Evolutionary conservation across 768 basidiomycete genomes (phyloP).

Genomic region (Agrocybe chaxingu): DNA sequence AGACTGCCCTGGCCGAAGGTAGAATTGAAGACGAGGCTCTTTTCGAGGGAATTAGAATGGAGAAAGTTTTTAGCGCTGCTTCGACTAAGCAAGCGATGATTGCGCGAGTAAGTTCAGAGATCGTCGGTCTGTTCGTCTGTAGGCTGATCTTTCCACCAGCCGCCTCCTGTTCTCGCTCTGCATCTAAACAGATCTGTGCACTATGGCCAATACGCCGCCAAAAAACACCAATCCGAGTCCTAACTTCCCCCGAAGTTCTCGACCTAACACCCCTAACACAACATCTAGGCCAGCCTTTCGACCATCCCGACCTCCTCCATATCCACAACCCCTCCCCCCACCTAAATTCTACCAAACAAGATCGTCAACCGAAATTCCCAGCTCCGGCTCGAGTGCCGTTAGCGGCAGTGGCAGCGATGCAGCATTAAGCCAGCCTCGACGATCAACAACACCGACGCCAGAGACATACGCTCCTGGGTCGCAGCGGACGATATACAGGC

Average conservation of each 20-base stretch:
- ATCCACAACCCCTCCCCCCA: slow-evolving; percentile 55
- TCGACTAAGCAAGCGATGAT: slow-evolving; percentile 93
- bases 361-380: not conserved
- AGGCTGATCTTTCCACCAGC: slow-evolving; percentile 35
- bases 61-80: slow-evolving; percentile 68
- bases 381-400: slow-evolving; percentile 5
- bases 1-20: slow-evolving; percentile 64
- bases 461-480: slow-evolving; percentile 37
- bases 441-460: slow-evolving; percentile 57
- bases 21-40: slow-evolving; percentile 72
- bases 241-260: slow-evolving; percentile 86
- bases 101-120: slow-evolving; percentile 60
- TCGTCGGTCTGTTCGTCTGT: not conserved
- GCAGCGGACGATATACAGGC: slow-evolving; percentile 77
- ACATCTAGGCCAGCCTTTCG: slow-evolving; percentile 78
- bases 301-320: slow-evolving; percentile 68
- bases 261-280: slow-evolving; percentile 87
- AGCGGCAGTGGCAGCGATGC: slow-evolving; percentile 1
- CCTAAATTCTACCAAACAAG: slow-evolving; percentile 15
- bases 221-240: slow-evolving; percentile 79
- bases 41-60: slow-evolving; percentile 73
- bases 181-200: slow-evolving; percentile 93
- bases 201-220: slow-evolving; percentile 69
- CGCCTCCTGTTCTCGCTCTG: slow-evolving; percentile 81
- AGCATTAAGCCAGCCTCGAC: slow-evolving; percentile 20